phyloP scores from a whole-genome alignment of 352 stramenopile genomes.

The Pythium insidiosum region DNA sequence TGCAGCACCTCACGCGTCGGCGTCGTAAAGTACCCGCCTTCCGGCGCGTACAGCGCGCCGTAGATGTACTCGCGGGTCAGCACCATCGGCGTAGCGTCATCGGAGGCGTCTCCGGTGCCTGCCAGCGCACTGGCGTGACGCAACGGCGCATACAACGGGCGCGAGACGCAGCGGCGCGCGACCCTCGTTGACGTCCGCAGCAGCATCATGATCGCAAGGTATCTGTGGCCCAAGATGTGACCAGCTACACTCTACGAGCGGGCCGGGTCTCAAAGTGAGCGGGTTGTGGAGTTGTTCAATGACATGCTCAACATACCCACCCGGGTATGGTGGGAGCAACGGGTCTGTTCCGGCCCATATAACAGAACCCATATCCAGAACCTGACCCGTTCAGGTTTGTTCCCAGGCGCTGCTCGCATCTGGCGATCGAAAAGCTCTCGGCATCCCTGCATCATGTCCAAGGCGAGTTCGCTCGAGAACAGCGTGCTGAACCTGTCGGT shows the following conservation, averaged over 20 bases:
- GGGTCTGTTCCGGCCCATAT: too few species aligned
- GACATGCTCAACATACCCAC: too few species aligned
- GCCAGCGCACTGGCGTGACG: not conserved
- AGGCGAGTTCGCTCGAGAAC: constrained; percentile 75
- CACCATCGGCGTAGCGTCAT: constrained; percentile 15
- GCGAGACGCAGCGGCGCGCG: not conserved
- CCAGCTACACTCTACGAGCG: too few species aligned
- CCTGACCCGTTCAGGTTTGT: too few species aligned
- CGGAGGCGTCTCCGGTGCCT: not conserved
- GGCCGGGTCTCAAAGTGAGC: too few species aligned
- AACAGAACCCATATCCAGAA: too few species aligned
- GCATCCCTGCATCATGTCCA: constrained; percentile 70
- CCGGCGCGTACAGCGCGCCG: constrained; percentile 66
- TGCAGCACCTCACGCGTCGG: constrained; percentile 66
- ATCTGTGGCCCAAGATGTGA: too few species aligned
- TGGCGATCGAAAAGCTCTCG: too few species aligned
- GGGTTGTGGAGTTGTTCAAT: too few species aligned
- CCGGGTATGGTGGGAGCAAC: too few species aligned
- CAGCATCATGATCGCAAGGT: too few species aligned
- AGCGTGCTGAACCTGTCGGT: constrained; percentile 81
- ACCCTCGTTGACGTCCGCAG: not conserved
- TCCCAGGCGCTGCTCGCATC: too few species aligned
- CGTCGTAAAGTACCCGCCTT: constrained; percentile 81
- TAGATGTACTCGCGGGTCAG: constrained; percentile 84
- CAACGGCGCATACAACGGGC: not conserved